Percentiles rank a stretch among this genome's conserved stretches.
Evolutionary conservation across 306 rosid genomes (phyloP).

Genomic region (Pterocarpus santalinus): DNA sequence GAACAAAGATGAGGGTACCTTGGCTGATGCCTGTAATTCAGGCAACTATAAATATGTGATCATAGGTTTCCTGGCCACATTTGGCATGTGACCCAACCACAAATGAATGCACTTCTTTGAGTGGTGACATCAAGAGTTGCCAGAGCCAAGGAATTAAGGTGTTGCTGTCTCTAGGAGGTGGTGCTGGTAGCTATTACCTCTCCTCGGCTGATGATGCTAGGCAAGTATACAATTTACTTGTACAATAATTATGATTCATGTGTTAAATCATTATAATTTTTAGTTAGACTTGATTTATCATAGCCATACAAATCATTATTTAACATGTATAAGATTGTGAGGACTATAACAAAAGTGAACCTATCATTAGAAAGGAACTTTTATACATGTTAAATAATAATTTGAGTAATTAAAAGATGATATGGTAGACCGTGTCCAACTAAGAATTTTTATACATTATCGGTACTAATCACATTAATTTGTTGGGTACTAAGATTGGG

Average conservation of each 20-base stretch:
- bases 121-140: constrained; percentile 33
- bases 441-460: no score
- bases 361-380: no score
- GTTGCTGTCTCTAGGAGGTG: constrained; percentile 50
- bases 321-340: no score
- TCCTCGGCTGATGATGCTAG: constrained; percentile 38
- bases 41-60: constrained; percentile 30
- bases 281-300: no score
- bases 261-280: no score
- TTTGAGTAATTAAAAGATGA: no score
- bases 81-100: constrained; percentile 32
- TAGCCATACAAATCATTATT: no score
- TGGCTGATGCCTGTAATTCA: constrained; percentile 16
- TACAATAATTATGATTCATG: no score
- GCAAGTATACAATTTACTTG: background rate
- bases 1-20: constrained; percentile 1
- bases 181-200: constrained; percentile 31
- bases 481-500: background rate
- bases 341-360: no score
- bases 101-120: constrained; percentile 33
- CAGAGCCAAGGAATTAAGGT: constrained; percentile 54
- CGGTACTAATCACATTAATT: no score
- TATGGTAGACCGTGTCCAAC: no score
- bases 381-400: no score
- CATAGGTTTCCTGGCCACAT: constrained; percentile 25